phyloP scores from a whole-genome alignment of 495 filamentous ascomycete genomes.

The Coniosporium apollinis region DNA sequence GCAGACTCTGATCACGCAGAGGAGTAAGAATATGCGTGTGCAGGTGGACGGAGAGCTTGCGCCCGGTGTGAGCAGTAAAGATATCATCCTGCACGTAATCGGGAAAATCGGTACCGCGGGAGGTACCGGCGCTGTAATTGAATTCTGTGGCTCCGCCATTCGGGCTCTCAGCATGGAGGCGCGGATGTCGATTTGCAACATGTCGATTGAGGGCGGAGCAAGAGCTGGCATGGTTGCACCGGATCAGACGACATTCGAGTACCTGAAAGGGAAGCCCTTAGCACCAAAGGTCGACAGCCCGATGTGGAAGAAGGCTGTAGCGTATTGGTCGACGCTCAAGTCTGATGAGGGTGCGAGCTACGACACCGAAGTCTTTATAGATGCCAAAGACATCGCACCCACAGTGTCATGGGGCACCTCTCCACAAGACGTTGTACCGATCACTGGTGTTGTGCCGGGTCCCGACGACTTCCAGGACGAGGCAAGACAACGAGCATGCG shows the following conservation, averaged over 20 bases:
- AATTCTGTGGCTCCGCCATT: constrained; percentile 92
- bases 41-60: constrained; percentile 82
- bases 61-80: constrained; percentile 91
- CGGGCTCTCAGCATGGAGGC: constrained; percentile 85
- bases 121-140: constrained; percentile 86
- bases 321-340: constrained; percentile 75
- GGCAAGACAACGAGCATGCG: constrained; percentile 58
- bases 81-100: constrained; percentile 87
- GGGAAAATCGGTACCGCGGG: constrained; percentile 90
- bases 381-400: constrained; percentile 81
- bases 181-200: constrained; percentile 98
- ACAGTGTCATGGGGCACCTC: constrained; percentile 96
- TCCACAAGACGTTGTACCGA: constrained; percentile 87
- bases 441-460: constrained; percentile 75
- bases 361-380: constrained; percentile 71
- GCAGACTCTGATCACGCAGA: constrained; percentile 81
- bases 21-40: constrained; percentile 96
- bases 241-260: constrained; percentile 85
- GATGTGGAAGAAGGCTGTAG: constrained; percentile 80
- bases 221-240: constrained; percentile 94
- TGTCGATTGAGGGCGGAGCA: constrained; percentile 97
- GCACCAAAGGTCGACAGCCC: constrained; percentile 67
- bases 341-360: constrained; percentile 75
- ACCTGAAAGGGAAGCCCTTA: constrained; percentile 77
- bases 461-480: constrained; percentile 72